Evolutionary conservation across 2,329 filamentous ascomycete species (phyloP).

Genomic region (Alternaria longipes): DNA sequence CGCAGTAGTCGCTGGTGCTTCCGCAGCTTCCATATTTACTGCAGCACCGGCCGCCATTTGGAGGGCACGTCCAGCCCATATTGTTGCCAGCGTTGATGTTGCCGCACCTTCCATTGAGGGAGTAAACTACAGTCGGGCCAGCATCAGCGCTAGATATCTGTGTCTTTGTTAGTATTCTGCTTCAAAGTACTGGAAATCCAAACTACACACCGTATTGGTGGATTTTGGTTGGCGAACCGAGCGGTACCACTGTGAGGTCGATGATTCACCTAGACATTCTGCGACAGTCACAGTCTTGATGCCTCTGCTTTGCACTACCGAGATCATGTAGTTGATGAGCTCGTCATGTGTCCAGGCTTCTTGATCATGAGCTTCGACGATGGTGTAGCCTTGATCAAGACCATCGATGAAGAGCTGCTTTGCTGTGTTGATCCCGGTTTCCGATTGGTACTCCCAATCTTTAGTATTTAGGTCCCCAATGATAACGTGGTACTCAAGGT

Average conservation of each 20-base stretch:
- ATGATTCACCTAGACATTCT: conserved; percentile 9
- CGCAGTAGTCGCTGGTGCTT: conserved; percentile 9
- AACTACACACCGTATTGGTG: neutral
- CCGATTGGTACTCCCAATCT: conserved; percentile 63
- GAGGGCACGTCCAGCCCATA: conserved; percentile 17
- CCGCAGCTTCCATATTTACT: conserved; percentile 20
- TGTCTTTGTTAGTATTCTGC: neutral
- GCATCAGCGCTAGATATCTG: neutral
- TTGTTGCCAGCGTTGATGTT: conserved; percentile 19
- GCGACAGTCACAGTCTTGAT: conserved; percentile 15
- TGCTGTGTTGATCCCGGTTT: conserved; percentile 57
- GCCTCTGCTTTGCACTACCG: conserved; percentile 4
- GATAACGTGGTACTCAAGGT: conserved; percentile 64
- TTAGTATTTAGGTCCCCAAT: conserved; percentile 66
- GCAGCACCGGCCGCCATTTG: conserved; percentile 17
- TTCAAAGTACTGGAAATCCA: rapidly evolving
- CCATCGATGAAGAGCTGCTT: conserved; percentile 56
- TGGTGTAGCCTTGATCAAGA: conserved; percentile 12
- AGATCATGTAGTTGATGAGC: conserved; percentile 22
- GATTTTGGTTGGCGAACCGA: neutral
- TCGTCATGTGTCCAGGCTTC: conserved; percentile 15
- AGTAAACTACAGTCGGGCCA: conserved; percentile 9
- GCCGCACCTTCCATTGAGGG: conserved; percentile 19
- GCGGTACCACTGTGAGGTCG: conserved; percentile 11
- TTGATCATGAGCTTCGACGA: conserved; percentile 20